phyloP scores from a whole-genome alignment of 2,329 filamentous ascomycete species.

The Akanthomyces dipterigenus region DNA sequence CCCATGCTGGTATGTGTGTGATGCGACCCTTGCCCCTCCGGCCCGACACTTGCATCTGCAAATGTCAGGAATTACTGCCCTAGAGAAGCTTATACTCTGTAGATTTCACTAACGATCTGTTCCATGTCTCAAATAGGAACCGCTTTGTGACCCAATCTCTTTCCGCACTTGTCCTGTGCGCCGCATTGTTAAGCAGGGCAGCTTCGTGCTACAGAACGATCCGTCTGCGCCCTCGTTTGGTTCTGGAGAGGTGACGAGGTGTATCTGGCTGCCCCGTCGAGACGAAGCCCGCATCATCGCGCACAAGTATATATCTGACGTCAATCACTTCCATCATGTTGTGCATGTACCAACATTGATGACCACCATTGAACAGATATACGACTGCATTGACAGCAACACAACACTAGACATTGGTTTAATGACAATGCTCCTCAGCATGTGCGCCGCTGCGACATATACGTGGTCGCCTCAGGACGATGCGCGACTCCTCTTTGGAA shows the following conservation, averaged over 20 bases:
- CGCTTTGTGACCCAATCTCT: constrained; percentile 24
- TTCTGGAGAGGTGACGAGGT: constrained; percentile 23
- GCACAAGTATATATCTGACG: constrained; percentile 24
- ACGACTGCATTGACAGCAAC: constrained; percentile 22
- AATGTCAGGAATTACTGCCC: background rate
- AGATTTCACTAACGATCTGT: background rate
- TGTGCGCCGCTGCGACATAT: constrained; percentile 26
- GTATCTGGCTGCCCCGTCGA: constrained; percentile 28
- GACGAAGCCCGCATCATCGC: constrained; percentile 25
- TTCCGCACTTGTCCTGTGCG: constrained; percentile 28
- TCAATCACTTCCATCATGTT: constrained; percentile 27
- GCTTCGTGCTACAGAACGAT: constrained; percentile 25
- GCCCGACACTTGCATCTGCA: background rate
- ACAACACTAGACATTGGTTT: constrained; percentile 18
- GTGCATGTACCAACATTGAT: constrained; percentile 23
- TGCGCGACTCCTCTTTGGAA: constrained; percentile 20
- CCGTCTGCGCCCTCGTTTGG: constrained; percentile 17
- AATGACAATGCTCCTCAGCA: constrained; percentile 22
- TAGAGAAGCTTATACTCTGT: background rate
- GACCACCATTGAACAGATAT: constrained; percentile 24
- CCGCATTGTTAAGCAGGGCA: constrained; percentile 25
- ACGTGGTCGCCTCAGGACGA: constrained; percentile 25
- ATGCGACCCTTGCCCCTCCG: background rate
- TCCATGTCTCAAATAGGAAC: constrained; percentile 18
- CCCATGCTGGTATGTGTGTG: constrained; percentile 22